phyloP scores from a whole-genome alignment of 1,284 basidiomycete species.

The Garcileccinum viscosum region DNA sequence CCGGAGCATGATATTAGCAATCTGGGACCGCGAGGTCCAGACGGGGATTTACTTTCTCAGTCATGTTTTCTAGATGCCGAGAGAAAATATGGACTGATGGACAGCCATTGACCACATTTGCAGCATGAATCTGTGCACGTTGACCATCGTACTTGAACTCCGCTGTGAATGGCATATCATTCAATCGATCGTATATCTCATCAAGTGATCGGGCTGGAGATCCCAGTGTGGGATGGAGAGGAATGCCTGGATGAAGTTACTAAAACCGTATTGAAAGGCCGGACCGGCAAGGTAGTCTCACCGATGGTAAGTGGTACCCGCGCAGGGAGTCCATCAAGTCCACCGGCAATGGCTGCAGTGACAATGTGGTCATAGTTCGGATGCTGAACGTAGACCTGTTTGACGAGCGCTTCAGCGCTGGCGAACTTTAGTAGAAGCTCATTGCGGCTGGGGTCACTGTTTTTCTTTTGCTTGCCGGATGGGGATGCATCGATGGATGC shows the following conservation, averaged over 20 bases:
- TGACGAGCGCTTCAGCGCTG: conserved; percentile 69
- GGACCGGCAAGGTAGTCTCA: conserved; percentile 47
- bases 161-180: conserved; percentile 71
- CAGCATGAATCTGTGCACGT: conserved; percentile 83
- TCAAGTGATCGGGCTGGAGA: conserved; percentile 86
- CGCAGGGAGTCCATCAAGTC: conserved; percentile 66
- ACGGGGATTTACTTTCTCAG: conserved; percentile 65
- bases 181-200: conserved; percentile 81
- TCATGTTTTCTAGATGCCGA: conserved; percentile 92
- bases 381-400: conserved; percentile 84
- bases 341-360: conserved; percentile 64
- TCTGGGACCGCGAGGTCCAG: conserved; percentile 5
- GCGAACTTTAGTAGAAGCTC: conserved; percentile 55
- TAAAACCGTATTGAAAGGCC: conserved; percentile 1
- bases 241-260: conserved; percentile 57
- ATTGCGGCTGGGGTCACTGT: conserved; percentile 50
- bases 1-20: conserved; percentile 27
- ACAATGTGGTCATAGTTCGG: conserved; percentile 88
- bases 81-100: conserved; percentile 80
- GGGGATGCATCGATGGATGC: conserved; percentile 44
- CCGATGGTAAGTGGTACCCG: conserved; percentile 80
- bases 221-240: conserved; percentile 76
- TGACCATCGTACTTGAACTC: conserved; percentile 92
- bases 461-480: conserved; percentile 50
- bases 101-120: conserved; percentile 48